A percentile compares a stretch with the other conserved stretches of the same genome.
Evolutionary conservation across 129 eudicot genomes (phyloP).

Genomic region (Chrysanthemum seticuspe): DNA sequence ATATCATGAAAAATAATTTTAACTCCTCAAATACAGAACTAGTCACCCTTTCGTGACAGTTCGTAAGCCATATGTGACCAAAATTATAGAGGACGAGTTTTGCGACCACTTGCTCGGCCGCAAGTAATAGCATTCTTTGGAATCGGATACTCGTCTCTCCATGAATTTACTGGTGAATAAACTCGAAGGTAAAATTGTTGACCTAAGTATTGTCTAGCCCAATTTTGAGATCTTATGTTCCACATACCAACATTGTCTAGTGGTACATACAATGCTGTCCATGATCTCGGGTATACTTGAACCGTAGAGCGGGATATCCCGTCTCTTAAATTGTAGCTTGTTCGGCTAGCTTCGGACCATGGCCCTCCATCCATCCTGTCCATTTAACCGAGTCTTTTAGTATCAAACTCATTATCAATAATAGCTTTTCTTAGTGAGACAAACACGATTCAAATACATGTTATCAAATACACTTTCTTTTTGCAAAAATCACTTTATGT

Average conservation of each 20-base stretch:
- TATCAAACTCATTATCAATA: neutral
- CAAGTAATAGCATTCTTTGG: conserved; percentile 88
- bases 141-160: conserved; percentile 83
- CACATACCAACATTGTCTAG: conserved; percentile 96
- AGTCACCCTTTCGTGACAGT: conserved; percentile 95
- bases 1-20: neutral
- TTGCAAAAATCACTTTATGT: too few species aligned
- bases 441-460: too few species aligned
- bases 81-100: conserved; percentile 73
- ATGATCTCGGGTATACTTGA: conserved; percentile 85
- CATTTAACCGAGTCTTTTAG: conserved; percentile 9
- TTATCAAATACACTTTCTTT: too few species aligned
- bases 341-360: conserved; percentile 74
- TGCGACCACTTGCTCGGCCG: conserved; percentile 73
- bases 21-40: conserved; percentile 29
- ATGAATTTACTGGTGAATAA: conserved; percentile 66
- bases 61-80: too few species aligned
- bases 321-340: conserved; percentile 71
- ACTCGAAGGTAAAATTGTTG: conserved; percentile 87
- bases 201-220: conserved; percentile 90
- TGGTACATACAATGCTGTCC: conserved; percentile 87
- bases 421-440: too few species aligned
- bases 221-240: conserved; percentile 81
- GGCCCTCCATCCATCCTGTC: conserved; percentile 90
- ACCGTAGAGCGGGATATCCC: conserved; percentile 67